These are phyloP conservation scores for Entoloma clypeatum DNA, from an alignment of 1,284 basidiomycete genomes.

Conservation along the genomic window DNA sequence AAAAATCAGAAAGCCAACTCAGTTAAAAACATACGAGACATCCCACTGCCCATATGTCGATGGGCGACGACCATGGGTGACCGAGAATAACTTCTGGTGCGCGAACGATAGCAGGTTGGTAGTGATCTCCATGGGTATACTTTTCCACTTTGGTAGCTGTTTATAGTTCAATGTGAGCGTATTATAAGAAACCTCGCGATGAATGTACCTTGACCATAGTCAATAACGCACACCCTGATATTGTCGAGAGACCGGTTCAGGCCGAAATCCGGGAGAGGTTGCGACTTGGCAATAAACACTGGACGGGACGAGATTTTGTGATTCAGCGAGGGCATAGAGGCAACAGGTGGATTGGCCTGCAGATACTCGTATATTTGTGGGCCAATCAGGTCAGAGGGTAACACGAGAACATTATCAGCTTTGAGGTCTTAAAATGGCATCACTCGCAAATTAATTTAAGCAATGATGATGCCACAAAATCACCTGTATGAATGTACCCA, in stretches of 20 bases:
- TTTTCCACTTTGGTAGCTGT: constrained; percentile 5
- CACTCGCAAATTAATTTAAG: not conserved
- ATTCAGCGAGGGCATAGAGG: constrained; percentile 5
- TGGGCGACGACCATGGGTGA: constrained; percentile 7
- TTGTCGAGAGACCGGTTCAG: constrained; percentile 14
- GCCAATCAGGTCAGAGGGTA: not conserved
- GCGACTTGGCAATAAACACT: constrained; percentile 19
- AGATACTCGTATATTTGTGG: constrained; percentile 3
- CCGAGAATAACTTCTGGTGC: constrained; percentile 17
- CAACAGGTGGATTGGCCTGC: constrained; percentile 3
- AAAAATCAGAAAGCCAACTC: not conserved
- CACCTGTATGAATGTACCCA: constrained; percentile 20
- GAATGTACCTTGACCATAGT: constrained; percentile 14
- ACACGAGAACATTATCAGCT: constrained; percentile 9
- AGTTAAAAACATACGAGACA: constrained; percentile 15
- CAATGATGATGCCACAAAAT: not conserved
- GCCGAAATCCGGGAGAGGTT: constrained; percentile 20
- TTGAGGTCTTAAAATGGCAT: constrained; percentile 9
- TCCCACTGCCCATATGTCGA: constrained; percentile 19
- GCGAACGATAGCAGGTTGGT: constrained; percentile 9
- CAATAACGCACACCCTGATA: constrained; percentile 11
- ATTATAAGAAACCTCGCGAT: not conserved
- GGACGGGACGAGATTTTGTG: constrained; percentile 14
- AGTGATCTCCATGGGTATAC: not conserved
- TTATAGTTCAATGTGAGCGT: not conserved